Evolutionary conservation across 148 eudicot genomes (phyloP), one percentile per base, ranked within the genome.

Genomic region (Arbutus unedo): DNA sequence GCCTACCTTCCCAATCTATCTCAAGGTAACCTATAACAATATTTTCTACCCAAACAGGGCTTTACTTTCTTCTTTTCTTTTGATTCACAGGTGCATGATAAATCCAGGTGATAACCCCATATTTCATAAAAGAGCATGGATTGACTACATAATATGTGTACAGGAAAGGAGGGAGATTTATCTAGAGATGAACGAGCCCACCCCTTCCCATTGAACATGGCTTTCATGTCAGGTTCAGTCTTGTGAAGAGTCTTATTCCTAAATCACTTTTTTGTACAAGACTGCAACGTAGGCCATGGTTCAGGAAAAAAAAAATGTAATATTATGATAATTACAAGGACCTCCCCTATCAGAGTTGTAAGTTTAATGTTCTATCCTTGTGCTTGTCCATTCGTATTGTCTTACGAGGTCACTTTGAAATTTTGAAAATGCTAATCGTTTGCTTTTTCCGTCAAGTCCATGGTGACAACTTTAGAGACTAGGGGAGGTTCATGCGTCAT

Each of bases 1-100:
- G 84, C 98, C 98, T 25, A 96, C 99, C 66, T 74, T 93, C 84
- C 99, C 98, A 76, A 82, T 96, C 84, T 89, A 86, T 85, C 90
- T 96, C 81, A 96, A 96, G 98, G 99, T 93, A 89, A 80, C 77
- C 66, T 31, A 31, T 31, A 25, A 19, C 49, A 0, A 10, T 31
- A 31, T 3, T 13, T 53, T 8, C 18, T 41, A n/a, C 14, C 3
- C 9, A 21, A 49, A 1, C 14, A 6, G 4, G 4, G 18, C 21
- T 3, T 47, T 31, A 13, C 18, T 51, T 72, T 54, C 21, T 10
- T 10, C 23, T n/a, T 18, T 41, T 43, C 7, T 54, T 18, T 38
- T 53, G 18, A 0, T 72, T 4, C 8, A 64, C 38, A 45, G 45
- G 44, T n/a, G 41, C 74, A 49, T 14, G 38, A 13, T 45, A 57